Conservation (phyloP, 1,139 yeast species). For the Pichia kudriavzevii region DNA sequence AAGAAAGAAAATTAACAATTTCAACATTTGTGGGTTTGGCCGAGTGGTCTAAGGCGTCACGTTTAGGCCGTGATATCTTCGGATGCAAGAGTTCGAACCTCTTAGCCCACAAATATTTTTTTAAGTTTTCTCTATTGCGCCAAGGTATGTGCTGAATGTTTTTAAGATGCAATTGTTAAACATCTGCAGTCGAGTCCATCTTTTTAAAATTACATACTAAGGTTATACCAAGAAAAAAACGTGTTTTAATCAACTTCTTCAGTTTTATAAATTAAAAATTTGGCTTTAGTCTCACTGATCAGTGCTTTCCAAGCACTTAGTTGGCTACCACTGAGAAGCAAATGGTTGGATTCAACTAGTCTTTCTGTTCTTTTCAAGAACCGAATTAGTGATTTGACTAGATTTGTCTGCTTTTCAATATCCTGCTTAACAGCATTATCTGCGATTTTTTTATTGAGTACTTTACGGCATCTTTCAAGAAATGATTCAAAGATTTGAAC, state of each 20-base stretch:
- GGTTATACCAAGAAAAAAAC: background rate
- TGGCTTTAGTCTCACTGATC: conserved; percentile 7
- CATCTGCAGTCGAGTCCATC: background rate
- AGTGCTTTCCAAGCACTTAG: conserved; percentile 20
- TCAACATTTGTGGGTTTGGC: conserved; percentile 20
- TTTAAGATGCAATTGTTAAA: background rate
- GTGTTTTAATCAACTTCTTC: conserved; percentile 1
- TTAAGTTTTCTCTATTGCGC: background rate
- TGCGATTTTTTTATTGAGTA: conserved; percentile 32
- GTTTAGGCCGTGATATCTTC: conserved; percentile 28
- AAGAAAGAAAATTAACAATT: background rate
- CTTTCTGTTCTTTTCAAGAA: conserved; percentile 21
- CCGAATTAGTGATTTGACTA: conserved; percentile 25
- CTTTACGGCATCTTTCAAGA: conserved; percentile 28
- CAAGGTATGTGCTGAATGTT: background rate
- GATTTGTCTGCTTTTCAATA: conserved; percentile 37
- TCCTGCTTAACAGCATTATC: conserved; percentile 47
- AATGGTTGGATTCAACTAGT: conserved; percentile 15
- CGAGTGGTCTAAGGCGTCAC: conserved; percentile 25
- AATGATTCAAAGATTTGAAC: conserved; percentile 21
- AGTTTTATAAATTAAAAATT: conserved; percentile 4
- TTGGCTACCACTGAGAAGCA: conserved; percentile 18
- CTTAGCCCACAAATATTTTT: conserved; percentile 26
- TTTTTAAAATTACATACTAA: background rate
- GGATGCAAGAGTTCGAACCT: conserved; percentile 32